Base-by-base conservation (phyloP, 2,329 filamentous ascomycete species). In the Penicillium sp. region DNA sequence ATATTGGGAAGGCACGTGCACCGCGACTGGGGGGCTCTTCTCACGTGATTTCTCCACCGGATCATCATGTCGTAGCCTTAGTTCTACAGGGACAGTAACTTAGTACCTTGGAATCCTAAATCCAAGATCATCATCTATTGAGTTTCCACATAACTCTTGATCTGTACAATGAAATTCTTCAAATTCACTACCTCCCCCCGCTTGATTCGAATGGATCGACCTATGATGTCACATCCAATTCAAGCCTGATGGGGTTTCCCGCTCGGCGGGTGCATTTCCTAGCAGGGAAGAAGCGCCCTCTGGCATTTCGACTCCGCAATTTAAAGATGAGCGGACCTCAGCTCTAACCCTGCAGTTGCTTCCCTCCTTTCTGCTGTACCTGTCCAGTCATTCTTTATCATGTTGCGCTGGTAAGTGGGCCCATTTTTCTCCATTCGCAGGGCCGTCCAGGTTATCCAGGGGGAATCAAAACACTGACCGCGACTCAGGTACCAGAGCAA, bases 401-500 rank as follows among this genome's bases (percentile, higher is more conserved):
- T 72, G 69, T 63, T 74, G 52, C 70, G 70, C 48, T 73, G 70
- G 71, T 73, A 53, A 45, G 62, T 65, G 38, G 18, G 18, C 18
- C 18, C 18, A 21, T 21, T 13, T 28, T 39, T 29, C 28, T 29
- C 8, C 10, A 12, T 10, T 29, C 10, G 7, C 6, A 29, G 28
- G 28, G 1, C 7, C 28, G 8, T 29, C 28, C 7, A 8, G 10
- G 28, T 29, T 29, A 9, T 9, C 28, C 3, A 29, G 28, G 5
- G 8, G 28, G 21, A 50, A 47, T 52, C 55, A 49, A 47, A 39
- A 53, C 60, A 56, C 56, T 52, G 52, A 56, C 36, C n/a, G 13
- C 18, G 16, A 36, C 54, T 8, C 63, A 85, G 92, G 91, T 97
- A 97, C 78, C 90, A 95, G 76, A 80, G 84, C 68, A 88, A 85